These are phyloP conservation scores for Maudiozyma barnettii DNA, from an alignment of 805 yeast genomes.

Conservation along the genomic window DNA sequence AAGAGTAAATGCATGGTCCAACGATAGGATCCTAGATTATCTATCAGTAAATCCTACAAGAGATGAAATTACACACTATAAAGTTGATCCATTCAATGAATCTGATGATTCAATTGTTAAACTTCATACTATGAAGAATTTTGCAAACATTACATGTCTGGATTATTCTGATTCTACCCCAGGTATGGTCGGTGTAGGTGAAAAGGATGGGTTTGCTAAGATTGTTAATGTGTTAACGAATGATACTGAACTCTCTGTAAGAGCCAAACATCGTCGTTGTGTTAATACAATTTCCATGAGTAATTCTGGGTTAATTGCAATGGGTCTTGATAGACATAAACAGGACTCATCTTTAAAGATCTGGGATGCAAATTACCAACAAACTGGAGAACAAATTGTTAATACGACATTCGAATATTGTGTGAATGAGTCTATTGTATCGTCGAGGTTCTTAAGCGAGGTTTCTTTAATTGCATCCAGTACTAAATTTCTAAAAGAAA, in stretches of 20 bases:
- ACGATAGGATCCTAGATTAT: conserved; percentile 25
- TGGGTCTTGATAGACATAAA: conserved; percentile 70
- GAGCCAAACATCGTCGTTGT: conserved; percentile 60
- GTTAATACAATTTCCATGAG: conserved; percentile 70
- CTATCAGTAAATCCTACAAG: conserved; percentile 68
- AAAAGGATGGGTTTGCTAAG: conserved; percentile 55
- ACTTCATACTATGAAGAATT: conserved; percentile 48
- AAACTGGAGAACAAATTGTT: conserved; percentile 41
- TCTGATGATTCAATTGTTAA: conserved; percentile 46
- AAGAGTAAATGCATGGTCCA: conserved; percentile 26
- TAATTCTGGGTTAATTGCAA: conserved; percentile 53
- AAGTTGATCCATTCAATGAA: conserved; percentile 40
- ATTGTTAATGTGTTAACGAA: conserved; percentile 45
- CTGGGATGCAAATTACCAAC: conserved; percentile 66
- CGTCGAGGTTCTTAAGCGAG: conserved; percentile 57
- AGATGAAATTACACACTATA: conserved; percentile 65
- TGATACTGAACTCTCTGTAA: conserved; percentile 23
- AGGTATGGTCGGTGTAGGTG: conserved; percentile 68
- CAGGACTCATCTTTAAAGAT: conserved; percentile 68
- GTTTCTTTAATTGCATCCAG: conserved; percentile 62
- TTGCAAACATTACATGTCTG: conserved; percentile 57
- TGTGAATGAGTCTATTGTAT: conserved; percentile 65
- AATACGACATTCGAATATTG: conserved; percentile 49
- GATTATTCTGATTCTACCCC: conserved; percentile 46
- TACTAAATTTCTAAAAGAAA: conserved; percentile 66